phyloP scores from a whole-genome alignment of 345 rosid species.

The Eucalyptus pauciflora region DNA sequence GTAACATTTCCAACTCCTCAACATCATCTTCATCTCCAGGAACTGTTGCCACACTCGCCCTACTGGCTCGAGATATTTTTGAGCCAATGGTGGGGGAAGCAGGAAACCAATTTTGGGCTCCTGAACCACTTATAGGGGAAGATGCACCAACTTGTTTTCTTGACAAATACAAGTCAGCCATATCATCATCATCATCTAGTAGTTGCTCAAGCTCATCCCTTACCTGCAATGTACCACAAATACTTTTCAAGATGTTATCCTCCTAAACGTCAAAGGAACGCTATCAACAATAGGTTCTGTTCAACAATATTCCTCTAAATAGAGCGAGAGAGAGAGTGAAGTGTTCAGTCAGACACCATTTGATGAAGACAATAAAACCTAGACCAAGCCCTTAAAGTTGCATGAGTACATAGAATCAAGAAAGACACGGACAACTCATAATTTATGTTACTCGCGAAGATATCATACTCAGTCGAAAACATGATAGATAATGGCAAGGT shows the following conservation, averaged over 20 bases:
- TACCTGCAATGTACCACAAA: slow-evolving; percentile 34
- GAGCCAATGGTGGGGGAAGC: slow-evolving; percentile 89
- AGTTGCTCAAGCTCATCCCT: slow-evolving; percentile 95
- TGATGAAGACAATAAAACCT: neutral
- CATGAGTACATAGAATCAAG: neutral
- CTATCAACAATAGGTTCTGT: neutral
- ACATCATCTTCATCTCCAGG: slow-evolving; percentile 97
- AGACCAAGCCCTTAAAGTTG: neutral
- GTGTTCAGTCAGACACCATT: neutral
- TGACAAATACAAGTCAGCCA: slow-evolving; percentile 94
- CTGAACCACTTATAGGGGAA: slow-evolving; percentile 64
- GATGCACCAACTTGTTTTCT: slow-evolving; percentile 65
- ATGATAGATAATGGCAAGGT: neutral
- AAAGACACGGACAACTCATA: neutral
- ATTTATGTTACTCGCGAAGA: neutral
- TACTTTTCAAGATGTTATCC: neutral
- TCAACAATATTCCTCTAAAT: neutral
- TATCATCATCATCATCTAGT: slow-evolving; percentile 96
- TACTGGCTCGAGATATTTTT: slow-evolving; percentile 87
- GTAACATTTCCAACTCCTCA: slow-evolving; percentile 97
- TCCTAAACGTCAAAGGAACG: neutral
- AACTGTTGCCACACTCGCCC: slow-evolving; percentile 67
- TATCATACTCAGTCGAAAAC: neutral
- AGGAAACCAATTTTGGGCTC: slow-evolving; percentile 63
- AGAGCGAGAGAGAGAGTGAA: neutral